Evolutionary conservation across 2,329 filamentous ascomycete genomes (phyloP), one percentile per base, ranked within the genome.

Genomic region (Byssochlamys sp.): DNA sequence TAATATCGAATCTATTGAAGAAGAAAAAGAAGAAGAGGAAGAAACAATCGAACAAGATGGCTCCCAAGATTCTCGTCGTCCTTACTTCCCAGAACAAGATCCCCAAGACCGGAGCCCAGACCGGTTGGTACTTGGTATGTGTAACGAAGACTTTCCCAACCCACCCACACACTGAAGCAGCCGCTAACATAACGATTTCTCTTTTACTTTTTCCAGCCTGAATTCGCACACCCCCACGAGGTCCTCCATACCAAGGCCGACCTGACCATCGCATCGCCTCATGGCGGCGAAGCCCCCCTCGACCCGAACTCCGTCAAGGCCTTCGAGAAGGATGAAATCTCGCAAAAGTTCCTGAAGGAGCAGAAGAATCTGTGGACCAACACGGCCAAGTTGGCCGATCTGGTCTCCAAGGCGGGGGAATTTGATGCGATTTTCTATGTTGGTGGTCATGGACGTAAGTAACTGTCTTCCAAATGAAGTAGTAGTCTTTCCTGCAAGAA

Each of bases 71-170:
- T 62, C 85, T 90, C 75, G 75, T 89, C 70, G 83, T 90, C 58
- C 82, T 90, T 60, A 88, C 84, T 62, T 89, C 85, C 60, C 78
- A 82, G 69, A 70, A 72, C 62, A 71, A 74, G 60, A 71, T 80
- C 55, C 75, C 74, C 55, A 65, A 69, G 64, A 71, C 68, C 51
- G 70, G 71, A 61, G 71, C 75, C 56, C 80, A 80, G 9, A 89
- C 86, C 0, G 87, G 87, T 62, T 90, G 87, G 87, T 90, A 83
- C 68, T 75, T 90, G 65, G 84, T 86, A 75, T 53, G 75, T 60
- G 11, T 31, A 31, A 7, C 6, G 35, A 45, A 6, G 14, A 24
- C 35, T 4, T 19, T 19, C 28, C 33, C 12, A 29, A 31, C 29
- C 29, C 7, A 7, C 11, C 29, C 5, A 31, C 7, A 9, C 29